Evolutionary conservation across 352 stramenopile genomes (phyloP), one percentile per base, ranked within the genome.

Genomic region (Phytophthora litchii): DNA sequence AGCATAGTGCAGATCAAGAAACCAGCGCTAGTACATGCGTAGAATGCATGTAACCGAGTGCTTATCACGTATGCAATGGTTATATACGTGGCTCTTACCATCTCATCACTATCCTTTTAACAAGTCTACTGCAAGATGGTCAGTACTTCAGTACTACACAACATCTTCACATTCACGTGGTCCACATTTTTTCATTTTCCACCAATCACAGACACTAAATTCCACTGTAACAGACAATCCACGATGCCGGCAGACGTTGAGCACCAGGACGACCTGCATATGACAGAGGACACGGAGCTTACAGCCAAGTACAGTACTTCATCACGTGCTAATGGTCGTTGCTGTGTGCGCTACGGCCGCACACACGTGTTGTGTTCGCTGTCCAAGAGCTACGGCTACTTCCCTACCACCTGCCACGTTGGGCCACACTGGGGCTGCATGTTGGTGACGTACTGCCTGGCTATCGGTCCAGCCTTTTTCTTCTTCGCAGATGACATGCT

Each of bases 381-480:
- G 23, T 63, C 71, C 6, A 31, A 36, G 3, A 43, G 49, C 17
- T 88, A 85, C 51, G 75, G 75, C 16, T 75, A 75, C 58, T 92
- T 94, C 50, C 85, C 85, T 1, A 9, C 32, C 29, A 89, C 79
- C 36, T 82, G 70, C 38, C 83, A 91, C 56, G 60, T 94, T 35
- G 85, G 85, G 0, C 85, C 85, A 11, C 74, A 94, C 54, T 89
- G 77, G 76, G 63, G 53, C 16, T 92, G 68, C 59, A 91, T 92
- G 80, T 47, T 92, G 42, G 58, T 91, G 25, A 94, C 83, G 2
- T 94, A 92, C 67, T 78, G 65, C 29, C 62, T 94, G 40, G 67
- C 80, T 3, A 48, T 94, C 25, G 80, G 59, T 0, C 83, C 83
- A 3, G 61, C 70, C 12, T 66, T 88, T 20, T 54, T 92, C 31